Evolutionary conservation across 2,329 filamentous ascomycete species (phyloP).

Genomic region (Exophiala viscosa): DNA sequence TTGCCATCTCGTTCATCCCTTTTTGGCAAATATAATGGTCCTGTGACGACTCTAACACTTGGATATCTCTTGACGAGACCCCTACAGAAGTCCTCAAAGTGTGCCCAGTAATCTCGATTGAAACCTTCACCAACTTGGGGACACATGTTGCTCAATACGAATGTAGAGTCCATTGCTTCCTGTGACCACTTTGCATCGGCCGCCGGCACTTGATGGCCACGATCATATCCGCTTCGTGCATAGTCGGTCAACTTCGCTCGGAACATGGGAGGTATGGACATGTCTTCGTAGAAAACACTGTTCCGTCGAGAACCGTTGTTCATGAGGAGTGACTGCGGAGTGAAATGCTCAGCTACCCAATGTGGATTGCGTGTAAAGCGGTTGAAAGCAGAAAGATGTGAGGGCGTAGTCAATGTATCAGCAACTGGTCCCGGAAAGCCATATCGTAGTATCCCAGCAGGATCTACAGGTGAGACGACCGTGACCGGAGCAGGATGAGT

Average conservation of each 20-base stretch:
- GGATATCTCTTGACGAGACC: slow-evolving; percentile 77
- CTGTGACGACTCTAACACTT: slow-evolving; percentile 85
- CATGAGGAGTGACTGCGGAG: slow-evolving; percentile 70
- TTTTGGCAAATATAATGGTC: slow-evolving; percentile 86
- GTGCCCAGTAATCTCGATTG: slow-evolving; percentile 98
- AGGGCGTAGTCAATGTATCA: slow-evolving; percentile 72
- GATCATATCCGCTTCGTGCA: slow-evolving; percentile 88
- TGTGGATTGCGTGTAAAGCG: slow-evolving; percentile 84
- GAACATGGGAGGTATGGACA: slow-evolving; percentile 75
- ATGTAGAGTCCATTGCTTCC: slow-evolving; percentile 90
- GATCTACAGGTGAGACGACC: slow-evolving; percentile 59
- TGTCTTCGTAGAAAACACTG: slow-evolving; percentile 79
- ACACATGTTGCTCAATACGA: slow-evolving; percentile 93
- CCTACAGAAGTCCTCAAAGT: slow-evolving; percentile 96
- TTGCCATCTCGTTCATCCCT: slow-evolving; percentile 79
- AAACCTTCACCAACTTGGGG: slow-evolving; percentile 97
- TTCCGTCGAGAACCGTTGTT: slow-evolving; percentile 79
- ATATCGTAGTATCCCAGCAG: slow-evolving; percentile 74
- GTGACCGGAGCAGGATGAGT: slow-evolving; percentile 22
- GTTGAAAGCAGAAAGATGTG: slow-evolving; percentile 84
- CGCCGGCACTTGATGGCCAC: slow-evolving; percentile 94
- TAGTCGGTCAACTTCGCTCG: slow-evolving; percentile 90
- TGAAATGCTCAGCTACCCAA: slow-evolving; percentile 97
- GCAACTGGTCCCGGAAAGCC: slow-evolving; percentile 88
- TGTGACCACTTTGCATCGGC: slow-evolving; percentile 97